A percentile compares a stretch with the other conserved stretches of the same genome.
Evolutionary conservation across 2,329 filamentous ascomycete species (phyloP).

Genomic region (Dichotomopilus funicola): DNA sequence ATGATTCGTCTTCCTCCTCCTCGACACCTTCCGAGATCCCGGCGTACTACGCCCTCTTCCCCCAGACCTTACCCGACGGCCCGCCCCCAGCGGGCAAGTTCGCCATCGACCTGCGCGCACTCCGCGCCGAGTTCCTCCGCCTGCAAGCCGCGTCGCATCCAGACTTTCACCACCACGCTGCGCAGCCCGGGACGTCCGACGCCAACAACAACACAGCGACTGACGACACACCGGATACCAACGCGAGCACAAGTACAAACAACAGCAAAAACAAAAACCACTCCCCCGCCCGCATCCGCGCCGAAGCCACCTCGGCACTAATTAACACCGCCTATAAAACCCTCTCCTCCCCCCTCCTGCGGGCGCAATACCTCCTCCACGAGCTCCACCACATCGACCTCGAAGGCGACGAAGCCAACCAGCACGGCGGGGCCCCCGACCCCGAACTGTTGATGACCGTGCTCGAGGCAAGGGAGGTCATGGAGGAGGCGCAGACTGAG

Average conservation of each 20-base stretch:
- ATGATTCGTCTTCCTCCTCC: slow-evolving; percentile 1
- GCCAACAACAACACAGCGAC: not conserved
- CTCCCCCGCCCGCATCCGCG: slow-evolving; percentile 36
- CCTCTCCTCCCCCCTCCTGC: slow-evolving; percentile 65
- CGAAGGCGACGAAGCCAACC: slow-evolving; percentile 67
- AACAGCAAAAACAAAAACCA: slow-evolving; percentile 9
- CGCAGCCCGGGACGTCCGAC: not conserved
- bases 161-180: slow-evolving; percentile 48
- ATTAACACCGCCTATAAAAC: slow-evolving; percentile 94
- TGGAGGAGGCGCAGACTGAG: slow-evolving; percentile 65
- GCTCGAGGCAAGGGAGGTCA: slow-evolving; percentile 69
- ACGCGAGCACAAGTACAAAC: not conserved
- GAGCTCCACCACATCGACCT: slow-evolving; percentile 69
- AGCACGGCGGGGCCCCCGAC: slow-evolving; percentile 50
- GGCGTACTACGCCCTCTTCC: slow-evolving; percentile 78
- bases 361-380: slow-evolving; percentile 81
- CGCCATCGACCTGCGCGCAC: slow-evolving; percentile 58
- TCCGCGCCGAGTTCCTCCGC: slow-evolving; percentile 79
- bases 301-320: slow-evolving; percentile 70
- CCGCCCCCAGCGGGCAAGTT: slow-evolving; percentile 75
- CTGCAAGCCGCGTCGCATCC: slow-evolving; percentile 75
- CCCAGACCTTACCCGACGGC: slow-evolving; percentile 65
- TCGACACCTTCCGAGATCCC: slow-evolving; percentile 3
- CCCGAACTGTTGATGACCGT: slow-evolving; percentile 68
- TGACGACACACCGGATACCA: too few relatives aligned